A percentile compares a stretch with the other conserved stretches of the same genome.
These are phyloP conservation scores for Fusarium sp. DNA, from an alignment of 2,329 filamentous ascomycete genomes.

Conservation along the genomic window DNA sequence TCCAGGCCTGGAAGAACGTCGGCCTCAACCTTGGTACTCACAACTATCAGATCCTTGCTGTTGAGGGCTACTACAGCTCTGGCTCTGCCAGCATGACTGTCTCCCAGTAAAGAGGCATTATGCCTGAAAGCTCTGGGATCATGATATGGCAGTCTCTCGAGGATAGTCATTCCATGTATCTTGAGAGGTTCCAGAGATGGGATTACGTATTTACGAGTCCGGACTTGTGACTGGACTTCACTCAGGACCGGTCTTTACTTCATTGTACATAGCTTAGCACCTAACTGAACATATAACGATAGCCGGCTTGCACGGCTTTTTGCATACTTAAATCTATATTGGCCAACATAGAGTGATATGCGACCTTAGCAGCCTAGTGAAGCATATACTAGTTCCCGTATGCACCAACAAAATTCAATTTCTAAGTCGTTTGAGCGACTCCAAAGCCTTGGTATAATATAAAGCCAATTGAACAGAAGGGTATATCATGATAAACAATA, in stretches of 20 bases:
- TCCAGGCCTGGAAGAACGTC: constrained; percentile 60
- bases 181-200: not conserved
- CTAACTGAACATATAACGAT: constrained; percentile 1
- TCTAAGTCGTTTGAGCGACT: too few species aligned
- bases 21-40: constrained; percentile 59
- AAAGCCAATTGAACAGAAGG: not conserved
- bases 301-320: not conserved
- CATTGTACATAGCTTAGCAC: constrained; percentile 10
- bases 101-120: not conserved
- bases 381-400: not conserved
- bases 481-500: not conserved
- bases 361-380: too few species aligned
- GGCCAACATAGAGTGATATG: not conserved
- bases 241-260: constrained; percentile 3
- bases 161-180: not conserved
- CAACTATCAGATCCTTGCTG: constrained; percentile 65
- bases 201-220: not conserved
- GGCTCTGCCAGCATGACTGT: constrained; percentile 60
- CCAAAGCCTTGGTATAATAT: not conserved
- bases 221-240: constrained; percentile 11
- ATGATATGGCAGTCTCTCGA: not conserved
- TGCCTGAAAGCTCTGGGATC: not conserved
- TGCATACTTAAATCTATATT: not conserved
- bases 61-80: constrained; percentile 62
- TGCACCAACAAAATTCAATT: too few species aligned